A percentile compares a stretch with the other conserved stretches of the same genome.
phyloP scores from a whole-genome alignment of 106 monocot species.

The Allium fistulosum region DNA sequence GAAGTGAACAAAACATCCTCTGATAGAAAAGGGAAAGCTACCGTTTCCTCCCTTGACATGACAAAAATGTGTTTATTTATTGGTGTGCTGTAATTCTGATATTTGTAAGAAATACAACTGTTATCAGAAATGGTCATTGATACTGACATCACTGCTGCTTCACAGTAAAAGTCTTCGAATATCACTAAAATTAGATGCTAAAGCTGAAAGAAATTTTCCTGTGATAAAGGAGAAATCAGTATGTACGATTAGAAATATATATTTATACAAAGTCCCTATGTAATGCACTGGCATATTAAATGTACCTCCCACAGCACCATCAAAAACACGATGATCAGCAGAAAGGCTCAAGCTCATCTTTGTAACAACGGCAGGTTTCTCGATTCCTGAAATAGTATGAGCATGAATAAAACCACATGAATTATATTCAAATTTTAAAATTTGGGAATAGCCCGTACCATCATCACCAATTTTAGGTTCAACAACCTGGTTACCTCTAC shows the following conservation, averaged over 20 bases:
- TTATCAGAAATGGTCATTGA: too few relatives aligned
- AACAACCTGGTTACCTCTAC: slow-evolving; percentile 75
- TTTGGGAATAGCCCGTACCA: slow-evolving; percentile 32
- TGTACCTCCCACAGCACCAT: slow-evolving; percentile 63
- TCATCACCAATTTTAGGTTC: slow-evolving; percentile 52
- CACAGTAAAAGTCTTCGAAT: slow-evolving; percentile 69
- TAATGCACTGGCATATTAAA: background rate
- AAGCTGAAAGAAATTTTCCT: slow-evolving; percentile 76
- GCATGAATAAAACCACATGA: too few relatives aligned
- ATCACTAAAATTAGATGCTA: slow-evolving; percentile 57
- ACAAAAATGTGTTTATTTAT: too few relatives aligned
- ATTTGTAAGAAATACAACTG: too few relatives aligned
- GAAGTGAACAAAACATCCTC: too few relatives aligned
- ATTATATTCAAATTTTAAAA: too few relatives aligned
- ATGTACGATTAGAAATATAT: background rate
- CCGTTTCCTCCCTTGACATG: too few relatives aligned
- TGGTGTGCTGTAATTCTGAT: too few relatives aligned
- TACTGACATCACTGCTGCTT: slow-evolving; percentile 3
- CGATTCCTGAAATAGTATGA: slow-evolving; percentile 40
- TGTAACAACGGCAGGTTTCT: slow-evolving; percentile 63
- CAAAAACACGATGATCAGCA: slow-evolving; percentile 88
- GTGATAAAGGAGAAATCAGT: slow-evolving; percentile 14
- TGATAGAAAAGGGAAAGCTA: too few relatives aligned
- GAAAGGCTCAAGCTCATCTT: slow-evolving; percentile 91
- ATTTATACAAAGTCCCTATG: background rate